phyloP scores from a whole-genome alignment of 2,329 filamentous ascomycete genomes.

The Arthrobotrys sinensis region DNA sequence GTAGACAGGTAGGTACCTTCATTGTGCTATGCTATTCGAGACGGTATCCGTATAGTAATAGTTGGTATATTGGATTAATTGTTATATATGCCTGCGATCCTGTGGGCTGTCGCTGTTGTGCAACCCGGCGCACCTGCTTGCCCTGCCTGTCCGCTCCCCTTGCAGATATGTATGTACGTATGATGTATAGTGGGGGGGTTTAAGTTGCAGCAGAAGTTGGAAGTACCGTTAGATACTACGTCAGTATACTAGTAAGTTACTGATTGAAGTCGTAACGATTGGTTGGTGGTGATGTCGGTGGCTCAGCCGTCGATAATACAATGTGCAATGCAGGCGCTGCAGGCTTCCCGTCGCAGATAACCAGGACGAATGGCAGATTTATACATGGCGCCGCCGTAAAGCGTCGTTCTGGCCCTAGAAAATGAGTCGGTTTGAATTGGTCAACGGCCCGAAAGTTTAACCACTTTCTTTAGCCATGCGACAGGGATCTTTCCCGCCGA shows the following conservation, averaged over 20 bases:
- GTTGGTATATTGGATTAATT: neutral
- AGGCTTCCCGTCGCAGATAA: conserved; percentile 8
- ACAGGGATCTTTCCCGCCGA: conserved; percentile 32
- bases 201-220: too few relatives aligned
- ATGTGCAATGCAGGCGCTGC: neutral
- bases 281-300: too few relatives aligned
- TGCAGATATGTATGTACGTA: too few relatives aligned
- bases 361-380: conserved; percentile 7
- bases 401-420: conserved; percentile 17
- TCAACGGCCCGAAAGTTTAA: conserved; percentile 52
- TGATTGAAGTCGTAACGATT: too few relatives aligned
- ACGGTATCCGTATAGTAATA: neutral
- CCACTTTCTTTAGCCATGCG: conserved; percentile 39
- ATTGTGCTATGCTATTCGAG: neutral
- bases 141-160: conserved; percentile 3
- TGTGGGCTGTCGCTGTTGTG: conserved; percentile 20
- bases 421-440: conserved; percentile 23
- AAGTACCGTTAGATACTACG: conserved; percentile 1
- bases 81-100: conserved; percentile 1
- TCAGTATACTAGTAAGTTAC: too few relatives aligned
- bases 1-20: conserved; percentile 15
- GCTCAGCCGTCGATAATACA: neutral
- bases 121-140: conserved; percentile 9
- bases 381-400: conserved; percentile 12
- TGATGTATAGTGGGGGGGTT: neutral